Evolutionary conservation across 345 rosid species (phyloP).

Genomic region (Euphorbia peplus): DNA sequence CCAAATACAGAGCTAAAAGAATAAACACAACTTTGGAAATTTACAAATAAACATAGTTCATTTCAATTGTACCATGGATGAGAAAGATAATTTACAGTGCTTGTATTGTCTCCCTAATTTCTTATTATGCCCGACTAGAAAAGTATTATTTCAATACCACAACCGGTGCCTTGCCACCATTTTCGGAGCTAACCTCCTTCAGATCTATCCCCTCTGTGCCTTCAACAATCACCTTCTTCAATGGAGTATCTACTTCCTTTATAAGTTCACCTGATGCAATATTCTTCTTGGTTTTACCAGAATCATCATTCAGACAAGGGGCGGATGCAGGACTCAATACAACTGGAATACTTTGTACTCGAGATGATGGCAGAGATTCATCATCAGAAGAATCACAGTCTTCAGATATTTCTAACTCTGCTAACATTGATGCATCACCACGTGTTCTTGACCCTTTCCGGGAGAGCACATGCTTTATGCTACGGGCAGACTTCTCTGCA

Average conservation of each 20-base stretch:
- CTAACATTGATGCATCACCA: constrained; percentile 19
- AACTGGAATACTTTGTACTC: constrained; percentile 24
- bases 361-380: constrained; percentile 33
- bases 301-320: constrained; percentile 5
- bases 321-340: constrained; percentile 21
- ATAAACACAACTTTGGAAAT: too few species aligned
- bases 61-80: too few species aligned
- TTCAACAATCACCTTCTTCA: constrained; percentile 20
- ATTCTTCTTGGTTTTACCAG: constrained; percentile 24
- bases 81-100: neutral
- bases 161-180: constrained; percentile 8
- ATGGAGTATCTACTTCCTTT: constrained; percentile 21
- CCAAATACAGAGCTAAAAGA: too few species aligned
- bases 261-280: constrained; percentile 22
- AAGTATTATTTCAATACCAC: constrained; percentile 2
- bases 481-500: constrained; percentile 57
- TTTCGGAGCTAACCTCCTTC: constrained; percentile 12
- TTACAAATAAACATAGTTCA: too few species aligned
- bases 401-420: constrained; percentile 29
- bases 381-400: constrained; percentile 53
- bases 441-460: constrained; percentile 56
- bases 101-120: neutral
- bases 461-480: constrained; percentile 57
- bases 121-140: neutral
- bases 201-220: constrained; percentile 17